Base-by-base conservation (phyloP, 305 asterid species). In the Fraxinus ornus region DNA sequence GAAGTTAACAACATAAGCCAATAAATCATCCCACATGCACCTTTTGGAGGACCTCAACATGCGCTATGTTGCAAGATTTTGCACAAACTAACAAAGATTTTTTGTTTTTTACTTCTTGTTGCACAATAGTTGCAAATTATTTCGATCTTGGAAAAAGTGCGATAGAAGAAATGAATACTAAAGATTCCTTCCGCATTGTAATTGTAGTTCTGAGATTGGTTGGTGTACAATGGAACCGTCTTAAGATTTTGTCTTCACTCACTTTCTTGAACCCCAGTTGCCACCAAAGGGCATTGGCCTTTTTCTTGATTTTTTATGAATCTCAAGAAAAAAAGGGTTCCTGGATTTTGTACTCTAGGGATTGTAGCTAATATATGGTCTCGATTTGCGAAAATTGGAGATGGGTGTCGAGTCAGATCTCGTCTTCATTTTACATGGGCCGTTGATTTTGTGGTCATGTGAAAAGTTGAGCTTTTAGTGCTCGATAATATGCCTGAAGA, bases 101-200 rank as follows among this genome's bases (percentile, higher is more conserved):
- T 86, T 90, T 89, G 41, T 84, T 47, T 88, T 83, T 81, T 75
- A 41, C 49, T 9, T 72, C 79, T 85, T 88, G 88, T 76, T 75
- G 49, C 60, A 74, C 78, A 79, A 76, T 64, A 71, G 83, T 73
- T 68, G 36, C 79, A 19, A 84, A 78, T 84, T 79, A 80, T 80
- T 70, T 79, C 68, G 77, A 71, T 21, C 6, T 47, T 13, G 79
- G 79, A 82, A 76, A 39, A 80, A 39, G 10, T 83, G 79, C 68
- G 44, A 81, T 82, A 72, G 82, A 74, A 28, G 84, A 79, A 83
- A 49, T 81, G 6, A 39, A 83, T 76, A 86, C 83, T 78, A 82
- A 80, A 86, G 80, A 82, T 88, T 84, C 77, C 47, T 84, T 84
- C 86, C 86, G 64, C 82, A 39, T 41, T 74, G 39, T 81, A 57